Evolutionary conservation across 306 rosid genomes (phyloP).

Genomic region (Quercus wislizeni): DNA sequence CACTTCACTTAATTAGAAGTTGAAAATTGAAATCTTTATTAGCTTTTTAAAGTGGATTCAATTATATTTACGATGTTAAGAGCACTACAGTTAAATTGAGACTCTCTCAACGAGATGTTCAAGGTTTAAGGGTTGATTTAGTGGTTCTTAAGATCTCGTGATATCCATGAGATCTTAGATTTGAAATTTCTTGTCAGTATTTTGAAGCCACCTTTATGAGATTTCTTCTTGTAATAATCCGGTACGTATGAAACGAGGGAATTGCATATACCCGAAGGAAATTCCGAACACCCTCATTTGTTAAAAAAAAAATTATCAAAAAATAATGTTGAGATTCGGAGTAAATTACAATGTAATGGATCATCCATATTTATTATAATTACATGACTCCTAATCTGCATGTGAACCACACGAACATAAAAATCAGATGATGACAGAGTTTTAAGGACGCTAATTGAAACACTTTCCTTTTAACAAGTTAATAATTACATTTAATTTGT

Average conservation of each 20-base stretch:
- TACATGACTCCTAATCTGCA: slow-evolving; percentile 2
- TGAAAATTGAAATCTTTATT: slow-evolving; percentile 3
- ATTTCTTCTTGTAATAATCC: rapidly evolving
- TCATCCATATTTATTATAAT: no score
- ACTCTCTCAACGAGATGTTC: no score
- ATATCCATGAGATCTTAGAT: no score
- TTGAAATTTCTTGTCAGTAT: rapidly evolving
- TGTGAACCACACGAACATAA: slow-evolving; percentile 22
- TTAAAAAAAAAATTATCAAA: no score
- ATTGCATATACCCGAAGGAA: rapidly evolving
- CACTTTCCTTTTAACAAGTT: neutral
- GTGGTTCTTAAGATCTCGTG: no score
- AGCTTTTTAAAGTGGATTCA: neutral
- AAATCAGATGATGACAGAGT: neutral
- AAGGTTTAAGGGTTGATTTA: no score
- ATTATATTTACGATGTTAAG: no score
- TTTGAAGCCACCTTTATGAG: rapidly evolving
- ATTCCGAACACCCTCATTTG: no score
- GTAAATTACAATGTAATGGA: no score
- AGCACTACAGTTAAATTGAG: no score
- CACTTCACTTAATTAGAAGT: neutral
- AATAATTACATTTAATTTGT: neutral
- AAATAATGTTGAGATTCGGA: neutral
- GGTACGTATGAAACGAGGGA: rapidly evolving
- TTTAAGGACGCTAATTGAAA: neutral